Percentiles rank a stretch among this genome's conserved stretches.
Evolutionary conservation across 805 yeast genomes (phyloP).

Genomic region (Jamesozyma rosinii): DNA sequence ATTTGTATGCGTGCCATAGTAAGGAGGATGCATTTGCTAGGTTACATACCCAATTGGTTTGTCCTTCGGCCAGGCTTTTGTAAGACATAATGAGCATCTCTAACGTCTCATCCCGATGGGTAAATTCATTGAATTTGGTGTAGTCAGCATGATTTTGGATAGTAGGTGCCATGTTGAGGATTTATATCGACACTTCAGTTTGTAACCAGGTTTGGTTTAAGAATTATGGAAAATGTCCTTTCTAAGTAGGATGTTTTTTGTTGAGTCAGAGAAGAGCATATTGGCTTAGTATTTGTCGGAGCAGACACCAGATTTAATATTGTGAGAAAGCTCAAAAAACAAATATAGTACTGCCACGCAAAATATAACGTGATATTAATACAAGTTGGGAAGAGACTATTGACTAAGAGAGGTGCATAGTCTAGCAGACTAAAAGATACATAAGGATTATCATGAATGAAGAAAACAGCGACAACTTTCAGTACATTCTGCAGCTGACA

Average conservation of each 20-base stretch:
- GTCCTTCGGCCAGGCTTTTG: conserved; percentile 52
- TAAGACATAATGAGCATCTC: conserved; percentile 52
- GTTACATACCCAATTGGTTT: conserved; percentile 81
- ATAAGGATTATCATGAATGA: conserved; percentile 9
- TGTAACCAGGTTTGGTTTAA: neutral
- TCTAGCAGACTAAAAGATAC: neutral
- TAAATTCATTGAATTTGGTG: conserved; percentile 38
- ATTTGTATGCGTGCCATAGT: conserved; percentile 78
- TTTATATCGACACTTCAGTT: neutral
- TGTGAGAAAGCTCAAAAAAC: too few species aligned
- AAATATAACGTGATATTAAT: too few species aligned
- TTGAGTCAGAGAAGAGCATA: too few species aligned
- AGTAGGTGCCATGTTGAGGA: neutral
- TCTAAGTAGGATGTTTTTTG: too few species aligned
- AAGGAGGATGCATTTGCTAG: conserved; percentile 78
- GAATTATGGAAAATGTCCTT: too few species aligned
- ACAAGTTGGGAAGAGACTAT: neutral
- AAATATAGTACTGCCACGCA: too few species aligned
- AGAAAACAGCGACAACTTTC: conserved; percentile 21
- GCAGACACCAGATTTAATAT: too few species aligned
- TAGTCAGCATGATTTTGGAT: conserved; percentile 63
- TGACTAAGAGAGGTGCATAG: neutral
- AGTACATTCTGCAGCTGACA: conserved; percentile 21
- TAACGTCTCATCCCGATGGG: conserved; percentile 44
- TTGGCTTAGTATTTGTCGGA: too few species aligned